Evolutionary conservation across 1,284 basidiomycete species (phyloP), one percentile per base, ranked within the genome.

Genomic region (Trichosporon coremiiforme): DNA sequence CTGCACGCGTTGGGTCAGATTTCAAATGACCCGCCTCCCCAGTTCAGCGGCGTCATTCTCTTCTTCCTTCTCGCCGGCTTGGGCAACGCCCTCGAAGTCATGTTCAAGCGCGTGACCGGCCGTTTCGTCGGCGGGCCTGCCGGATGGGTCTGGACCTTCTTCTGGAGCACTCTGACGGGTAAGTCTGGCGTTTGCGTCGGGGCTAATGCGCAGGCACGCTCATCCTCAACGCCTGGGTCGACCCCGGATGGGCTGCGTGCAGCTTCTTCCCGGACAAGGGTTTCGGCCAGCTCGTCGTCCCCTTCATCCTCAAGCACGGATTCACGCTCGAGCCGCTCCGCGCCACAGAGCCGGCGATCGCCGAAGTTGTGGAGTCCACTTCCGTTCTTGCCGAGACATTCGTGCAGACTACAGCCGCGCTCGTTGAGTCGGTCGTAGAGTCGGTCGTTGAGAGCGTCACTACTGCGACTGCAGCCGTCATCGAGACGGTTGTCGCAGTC

Each of bases 101-200:
- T 57, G 33, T 72, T 69, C 64, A 72, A 69, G 68, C 47, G 53
- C 22, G 29, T 55, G 10, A 72, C 66, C 2, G 82, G 81, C 1
- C 67, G 66, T 13, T 70, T 74, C 5, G 82, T 83, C 1, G 33
- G 72, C 0, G 82, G 82, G 2, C 36, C 67, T 17, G 66, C 66
- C 45, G 82, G 82, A 0, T 83, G 82, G 82, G 74, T 70, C n/a
- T 80, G 77, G 78, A 62, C 57, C 8, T 78, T 71, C 50, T 71
- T 80, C 67, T 53, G 55, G 55, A 36, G 36, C 29, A 38, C 60
- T 15, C 35, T 45, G 80, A 75, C 72, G 10, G 80, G 77, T 77
- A 36, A 31, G 6, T 78, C 68, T 45, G 67, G 36, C 76, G 12
- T 38, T 5, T 15, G 29, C 2, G 29, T 15, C 4, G 29, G 4